Conservation (phyloP, 2,329 filamentous ascomycete genomes). For the Biscogniauxia mediterranea region DNA sequence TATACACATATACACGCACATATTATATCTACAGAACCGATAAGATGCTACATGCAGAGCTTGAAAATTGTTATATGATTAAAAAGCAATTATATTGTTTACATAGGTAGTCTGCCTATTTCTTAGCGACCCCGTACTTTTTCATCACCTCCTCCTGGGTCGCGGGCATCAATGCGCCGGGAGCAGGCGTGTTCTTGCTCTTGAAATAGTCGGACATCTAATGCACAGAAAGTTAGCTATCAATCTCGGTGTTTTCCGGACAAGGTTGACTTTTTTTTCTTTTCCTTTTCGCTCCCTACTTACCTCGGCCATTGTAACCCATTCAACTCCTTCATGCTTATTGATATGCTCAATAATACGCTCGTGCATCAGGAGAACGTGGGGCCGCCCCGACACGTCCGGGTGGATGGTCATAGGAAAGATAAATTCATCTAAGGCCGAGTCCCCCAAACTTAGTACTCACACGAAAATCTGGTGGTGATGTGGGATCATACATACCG, state of each 20-base stretch:
- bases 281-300: too few species aligned
- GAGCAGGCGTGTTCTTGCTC: slow-evolving; percentile 55
- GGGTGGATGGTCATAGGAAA: slow-evolving; percentile 78
- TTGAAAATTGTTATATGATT: too few species aligned
- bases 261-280: not conserved
- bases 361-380: slow-evolving; percentile 15
- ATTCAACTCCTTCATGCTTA: slow-evolving; percentile 25
- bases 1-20: too few species aligned
- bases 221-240: slow-evolving; percentile 25
- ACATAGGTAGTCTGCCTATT: not conserved
- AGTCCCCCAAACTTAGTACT: not conserved
- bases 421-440: slow-evolving; percentile 59
- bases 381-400: slow-evolving; percentile 68
- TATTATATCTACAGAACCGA: too few species aligned
- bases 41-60: too few species aligned
- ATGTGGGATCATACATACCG: slow-evolving; percentile 27
- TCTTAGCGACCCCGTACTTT: not conserved
- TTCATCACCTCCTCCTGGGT: not conserved
- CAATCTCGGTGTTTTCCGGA: not conserved
- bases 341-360: slow-evolving; percentile 41
- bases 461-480: not conserved
- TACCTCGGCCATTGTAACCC: slow-evolving; percentile 14
- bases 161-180: slow-evolving; percentile 57
- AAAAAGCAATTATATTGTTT: too few species aligned
- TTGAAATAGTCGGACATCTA: slow-evolving; percentile 74